phyloP scores from a whole-genome alignment of 179 eudicot genomes.

The Sideroxylon spinosum region DNA sequence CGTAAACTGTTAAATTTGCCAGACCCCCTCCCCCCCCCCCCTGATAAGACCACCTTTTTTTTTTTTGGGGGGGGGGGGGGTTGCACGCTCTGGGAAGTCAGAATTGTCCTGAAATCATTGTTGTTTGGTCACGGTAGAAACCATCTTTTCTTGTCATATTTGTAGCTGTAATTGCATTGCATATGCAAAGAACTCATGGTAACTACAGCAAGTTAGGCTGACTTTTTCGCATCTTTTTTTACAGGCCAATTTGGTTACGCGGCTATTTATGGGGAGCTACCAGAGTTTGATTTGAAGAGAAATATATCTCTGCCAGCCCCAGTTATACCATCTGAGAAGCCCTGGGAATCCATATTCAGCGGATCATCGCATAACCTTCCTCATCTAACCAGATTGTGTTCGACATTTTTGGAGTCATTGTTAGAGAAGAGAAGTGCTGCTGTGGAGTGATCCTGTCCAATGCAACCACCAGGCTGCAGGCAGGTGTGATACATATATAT shows the following conservation, averaged over 20 bases:
- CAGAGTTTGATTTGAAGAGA: conserved; percentile 47
- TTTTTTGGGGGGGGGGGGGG: too few species aligned
- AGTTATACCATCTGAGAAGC: conserved; percentile 49
- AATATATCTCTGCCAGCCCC: conserved; percentile 22
- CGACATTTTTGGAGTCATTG: conserved; percentile 70
- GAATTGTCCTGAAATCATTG: neutral
- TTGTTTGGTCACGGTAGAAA: neutral
- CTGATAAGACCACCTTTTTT: too few species aligned
- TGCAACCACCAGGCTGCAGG: neutral
- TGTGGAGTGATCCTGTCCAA: conserved; percentile 27
- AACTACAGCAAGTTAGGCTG: neutral
- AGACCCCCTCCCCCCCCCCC: too few species aligned
- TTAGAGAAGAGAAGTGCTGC: conserved; percentile 60
- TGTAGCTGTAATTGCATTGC: neutral
- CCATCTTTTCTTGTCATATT: neutral
- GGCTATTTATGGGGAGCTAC: conserved; percentile 71
- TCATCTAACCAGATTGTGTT: conserved; percentile 69
- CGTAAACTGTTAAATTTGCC: too few species aligned
- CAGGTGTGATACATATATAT: conserved; percentile 2
- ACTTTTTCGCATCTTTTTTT: conserved; percentile 1
- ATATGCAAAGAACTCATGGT: neutral
- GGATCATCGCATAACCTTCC: conserved; percentile 79
- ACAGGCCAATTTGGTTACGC: conserved; percentile 62
- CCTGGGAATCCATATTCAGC: conserved; percentile 73
- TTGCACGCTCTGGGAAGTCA: neutral